Evolutionary conservation across 1,139 yeast genomes (phyloP), one percentile per base, ranked within the genome.

Genomic region (Blastobotrys proliferans): DNA sequence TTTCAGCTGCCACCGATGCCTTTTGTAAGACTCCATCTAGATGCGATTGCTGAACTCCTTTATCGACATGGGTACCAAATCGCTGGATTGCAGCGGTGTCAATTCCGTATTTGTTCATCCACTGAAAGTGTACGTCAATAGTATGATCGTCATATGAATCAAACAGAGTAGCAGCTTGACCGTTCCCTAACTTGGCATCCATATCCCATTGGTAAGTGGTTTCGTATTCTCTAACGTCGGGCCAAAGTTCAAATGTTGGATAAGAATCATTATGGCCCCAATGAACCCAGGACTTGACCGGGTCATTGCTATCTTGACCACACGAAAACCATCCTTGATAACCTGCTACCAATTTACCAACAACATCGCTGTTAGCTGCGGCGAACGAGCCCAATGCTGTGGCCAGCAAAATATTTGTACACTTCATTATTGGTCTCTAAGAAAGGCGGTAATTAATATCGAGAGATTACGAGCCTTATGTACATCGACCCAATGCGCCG

Each of bases 281-380:
- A 17, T 38, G 41, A n/a, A 22, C 18, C 41, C 41, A 38, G 16
- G 18, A 11, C 9, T 38, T n/a, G 9, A 19, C 18, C n/a, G 41
- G 41, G 9, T 38, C 41, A 10, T 4, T 4, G 24, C 14, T 6
- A 18, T 38, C 37, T 13, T 31, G 28, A 16, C 16, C 21, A 17
- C 36, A 31, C 4, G 28, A 20, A 26, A 38, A 38, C 41, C 41
- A 38, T 8, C 41, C 41, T 31, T 38, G 41, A 25, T 38, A 38
- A 14, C 41, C 41, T 21, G 16, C 41, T n/a, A 22, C 37, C 16
- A 38, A 28, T n/a, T 38, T 38, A 19, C 35, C 35, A 9, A 28
- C 19, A 11, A 37, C n/a, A 24, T 37, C 40, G 19, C 26, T 24
- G 8, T 24, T 8, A 24, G 26, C 26, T 8, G 8, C 11, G 11